Evolutionary conservation across 2,329 filamentous ascomycete genomes (phyloP).

Genomic region (Delphinella strobiligena): DNA sequence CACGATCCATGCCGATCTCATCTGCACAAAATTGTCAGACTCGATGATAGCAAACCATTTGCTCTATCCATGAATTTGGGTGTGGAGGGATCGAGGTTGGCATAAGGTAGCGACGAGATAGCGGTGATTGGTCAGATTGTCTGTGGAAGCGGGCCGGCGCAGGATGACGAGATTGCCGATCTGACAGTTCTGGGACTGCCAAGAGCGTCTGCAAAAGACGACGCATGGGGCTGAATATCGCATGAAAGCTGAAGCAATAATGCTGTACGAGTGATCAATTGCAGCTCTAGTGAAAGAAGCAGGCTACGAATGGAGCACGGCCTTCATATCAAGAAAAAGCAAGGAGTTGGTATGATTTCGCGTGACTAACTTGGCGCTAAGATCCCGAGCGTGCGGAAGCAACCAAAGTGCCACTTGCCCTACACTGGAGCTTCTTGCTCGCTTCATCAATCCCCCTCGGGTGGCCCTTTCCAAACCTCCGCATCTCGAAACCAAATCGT

Average conservation of each 20-base stretch:
- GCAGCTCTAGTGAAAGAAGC: too few relatives aligned
- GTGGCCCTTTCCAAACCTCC: neutral
- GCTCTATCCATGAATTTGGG: neutral
- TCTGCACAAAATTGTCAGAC: neutral
- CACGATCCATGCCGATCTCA: slow-evolving; percentile 32
- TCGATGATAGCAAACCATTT: neutral
- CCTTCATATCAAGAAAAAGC: too few relatives aligned
- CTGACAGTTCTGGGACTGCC: neutral
- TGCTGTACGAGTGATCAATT: too few relatives aligned
- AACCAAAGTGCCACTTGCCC: neutral
- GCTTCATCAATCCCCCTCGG: neutral
- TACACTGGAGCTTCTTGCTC: neutral
- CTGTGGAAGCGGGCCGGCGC: neutral
- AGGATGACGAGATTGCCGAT: neutral
- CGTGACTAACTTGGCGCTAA: neutral
- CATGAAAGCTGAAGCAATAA: too few relatives aligned
- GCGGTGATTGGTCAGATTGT: neutral
- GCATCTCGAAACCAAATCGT: neutral
- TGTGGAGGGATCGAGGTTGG: neutral
- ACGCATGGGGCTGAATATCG: too few relatives aligned
- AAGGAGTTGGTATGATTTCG: too few relatives aligned
- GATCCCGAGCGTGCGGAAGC: neutral
- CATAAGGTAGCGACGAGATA: neutral
- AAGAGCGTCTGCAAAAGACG: too few relatives aligned
- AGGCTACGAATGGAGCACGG: too few relatives aligned